Conservation (phyloP, 192 early-diverging fungal genomes). For the Glomus cerebriforme region DNA sequence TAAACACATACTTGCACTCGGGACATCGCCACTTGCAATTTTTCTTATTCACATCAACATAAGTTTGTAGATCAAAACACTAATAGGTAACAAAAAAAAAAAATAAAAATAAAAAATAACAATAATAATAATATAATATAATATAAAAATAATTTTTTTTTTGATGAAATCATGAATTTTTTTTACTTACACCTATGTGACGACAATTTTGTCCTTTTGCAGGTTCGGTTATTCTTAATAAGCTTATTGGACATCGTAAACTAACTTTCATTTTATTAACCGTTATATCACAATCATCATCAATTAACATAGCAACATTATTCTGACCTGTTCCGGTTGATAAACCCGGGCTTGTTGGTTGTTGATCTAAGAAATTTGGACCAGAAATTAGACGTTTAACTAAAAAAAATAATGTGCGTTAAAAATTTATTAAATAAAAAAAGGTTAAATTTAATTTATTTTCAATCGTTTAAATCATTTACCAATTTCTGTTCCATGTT, state of each 20-base stretch:
- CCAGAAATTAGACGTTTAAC: slow-evolving; percentile 1
- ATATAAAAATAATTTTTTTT: too few relatives aligned
- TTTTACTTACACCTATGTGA: background rate
- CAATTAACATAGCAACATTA: background rate
- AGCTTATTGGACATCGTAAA: background rate
- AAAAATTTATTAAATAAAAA: background rate
- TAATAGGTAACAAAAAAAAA: background rate
- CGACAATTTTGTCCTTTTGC: slow-evolving; percentile 5
- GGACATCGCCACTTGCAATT: slow-evolving; percentile 3
- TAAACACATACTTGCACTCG: background rate
- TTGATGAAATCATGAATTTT: background rate
- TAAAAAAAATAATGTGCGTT: background rate
- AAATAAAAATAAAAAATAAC: background rate
- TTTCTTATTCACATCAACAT: background rate
- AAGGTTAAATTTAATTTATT: background rate
- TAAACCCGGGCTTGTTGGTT: background rate
- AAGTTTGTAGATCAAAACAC: slow-evolving; percentile 12
- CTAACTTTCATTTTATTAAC: slow-evolving; percentile 10
- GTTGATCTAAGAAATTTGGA: background rate
- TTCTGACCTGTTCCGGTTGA: background rate
- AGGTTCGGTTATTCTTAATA: background rate
- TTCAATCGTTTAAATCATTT: background rate
- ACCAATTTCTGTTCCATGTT: background rate
- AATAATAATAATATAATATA: too few relatives aligned
- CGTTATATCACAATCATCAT: background rate